Base-by-base conservation (phyloP, 2,329 filamentous ascomycete genomes). In the Thielaviopsis ethacetica region DNA sequence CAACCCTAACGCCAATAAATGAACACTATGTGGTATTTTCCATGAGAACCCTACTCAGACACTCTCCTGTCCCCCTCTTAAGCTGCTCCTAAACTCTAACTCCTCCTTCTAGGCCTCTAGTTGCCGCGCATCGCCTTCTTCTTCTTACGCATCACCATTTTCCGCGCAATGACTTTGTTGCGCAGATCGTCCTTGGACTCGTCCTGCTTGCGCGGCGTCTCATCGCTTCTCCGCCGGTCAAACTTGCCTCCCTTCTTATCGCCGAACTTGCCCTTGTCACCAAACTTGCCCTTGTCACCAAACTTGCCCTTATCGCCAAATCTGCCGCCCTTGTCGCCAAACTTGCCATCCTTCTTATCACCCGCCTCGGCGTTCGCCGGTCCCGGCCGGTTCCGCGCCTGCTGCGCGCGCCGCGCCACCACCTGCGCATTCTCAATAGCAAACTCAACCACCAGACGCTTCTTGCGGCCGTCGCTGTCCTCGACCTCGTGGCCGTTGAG, bases 371-470 rank as follows among this genome's bases (percentile, higher is more conserved):
- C 62, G 76, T 80, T 58, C 17, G 6, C 56, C 41, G 17, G 47
- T 41, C 15, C 27, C 24, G 24, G 50, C 24, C 50, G 44, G 51
- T 61, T 58, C 24, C 60, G 60, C 26, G 53, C 24, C 50, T 61
- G 60, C 9, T 47, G 41, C 17, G 60, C 60, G 38, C 94, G 80
- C 63, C 93, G 79, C 64, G 84, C 80, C n/a, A 98, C 85, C 1
- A 98, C 93, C 67, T 96, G 91, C 0, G 89, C 91, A 66, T 98
- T 98, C 72, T 98, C 93, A 69, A 98, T 95, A 21, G 93, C 90
- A 69, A 98, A 98, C 70, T 98, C 94, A 44, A 91, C 91, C 67
- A 98, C 89, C 56, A 98, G 73, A 13, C 93, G 80, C 71, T 93
- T 91, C 69, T 89, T 91, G 72, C 86, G 88, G 63, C 93, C 90